Base-by-base conservation (phyloP, 2,329 filamentous ascomycete genomes). In the Nectriaceae sp. region DNA sequence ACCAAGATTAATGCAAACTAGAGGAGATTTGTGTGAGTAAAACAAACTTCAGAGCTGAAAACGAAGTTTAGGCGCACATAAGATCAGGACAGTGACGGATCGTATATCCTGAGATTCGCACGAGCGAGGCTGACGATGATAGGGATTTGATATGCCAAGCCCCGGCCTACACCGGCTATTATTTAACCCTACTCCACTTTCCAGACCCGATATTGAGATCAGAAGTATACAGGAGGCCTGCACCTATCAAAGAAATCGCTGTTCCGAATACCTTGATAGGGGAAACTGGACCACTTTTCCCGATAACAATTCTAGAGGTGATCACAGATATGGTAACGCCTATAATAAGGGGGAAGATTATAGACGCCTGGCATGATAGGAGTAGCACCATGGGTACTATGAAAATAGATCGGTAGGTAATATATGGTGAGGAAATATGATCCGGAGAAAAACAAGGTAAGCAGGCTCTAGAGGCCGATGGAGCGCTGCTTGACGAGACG, bases 391-490 rank as follows among this genome's bases (percentile, higher is more conserved):
- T 70, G 59, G 43, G 75, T 70, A 16, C 71, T 69, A 53, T 77
- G 75, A 61, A 76, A 78, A 70, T 74, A 79, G 44, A 78, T 70
- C 11, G 76, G 75, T 5, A 78, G 62, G 57, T 70, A 77, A 60
- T 73, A 74, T 3, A 71, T 64, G n/a, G 60, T 18, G 5, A 51
- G 38, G 19, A 56, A 11, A 13, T 26, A 48, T 2, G 64, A 64
- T 8, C 65, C 70, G 21, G 65, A 59, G 16, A 65, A 21, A 39
- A 47, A 47, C 29, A 47, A 42, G 11, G 38, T 21, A n/a, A 21
- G 42, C 16, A 19, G 20, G 21, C 20, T 38, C 29, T 16, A 29
- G 29, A 38, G 16, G 6, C 11, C 45, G 39, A 76, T 66, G 38
- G 66, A 70, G 24, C 71, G 68, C 49, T 74, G 65, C 48, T 57